Percentiles rank a stretch among this genome's conserved stretches.
Conservation (phyloP, 179 eudicot genomes). For the Sideroxylon spinosum region DNA sequence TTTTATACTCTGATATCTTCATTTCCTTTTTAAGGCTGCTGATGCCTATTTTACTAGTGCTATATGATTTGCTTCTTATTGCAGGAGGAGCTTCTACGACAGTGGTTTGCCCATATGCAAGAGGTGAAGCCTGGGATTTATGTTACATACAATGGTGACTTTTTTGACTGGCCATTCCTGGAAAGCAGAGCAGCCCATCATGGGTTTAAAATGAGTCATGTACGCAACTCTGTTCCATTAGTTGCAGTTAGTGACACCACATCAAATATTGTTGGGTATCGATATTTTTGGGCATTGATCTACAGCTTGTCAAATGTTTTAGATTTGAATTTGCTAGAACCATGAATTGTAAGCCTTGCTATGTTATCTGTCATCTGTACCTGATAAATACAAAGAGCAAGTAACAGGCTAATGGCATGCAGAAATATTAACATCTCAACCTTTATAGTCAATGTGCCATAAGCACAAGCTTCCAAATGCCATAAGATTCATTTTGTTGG, state of each 20-base stretch:
- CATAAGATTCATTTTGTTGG: background rate
- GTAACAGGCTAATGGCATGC: background rate
- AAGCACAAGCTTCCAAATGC: background rate
- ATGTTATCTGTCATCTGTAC: conserved; percentile 4
- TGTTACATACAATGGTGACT: conserved; percentile 97
- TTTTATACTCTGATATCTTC: conserved; percentile 4
- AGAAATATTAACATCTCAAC: background rate
- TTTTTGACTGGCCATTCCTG: conserved; percentile 98
- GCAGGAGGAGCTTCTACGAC: conserved; percentile 73
- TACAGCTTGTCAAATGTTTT: background rate
- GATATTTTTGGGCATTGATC: background rate
- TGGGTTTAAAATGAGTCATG: conserved; percentile 81
- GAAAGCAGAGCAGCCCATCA: conserved; percentile 89
- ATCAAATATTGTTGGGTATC: background rate
- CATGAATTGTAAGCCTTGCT: conserved; percentile 1
- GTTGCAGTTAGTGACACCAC: background rate
- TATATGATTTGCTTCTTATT: conserved; percentile 11
- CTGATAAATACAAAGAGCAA: background rate
- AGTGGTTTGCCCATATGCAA: conserved; percentile 92
- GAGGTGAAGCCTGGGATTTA: conserved; percentile 93
- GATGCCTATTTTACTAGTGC: conserved; percentile 6
- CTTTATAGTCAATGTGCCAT: background rate
- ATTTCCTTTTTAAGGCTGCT: background rate
- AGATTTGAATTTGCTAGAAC: background rate
- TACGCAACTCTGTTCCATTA: conserved; percentile 29